Base-by-base conservation (phyloP, 768 basidiomycete species). In the Amanita phalloides region DNA sequence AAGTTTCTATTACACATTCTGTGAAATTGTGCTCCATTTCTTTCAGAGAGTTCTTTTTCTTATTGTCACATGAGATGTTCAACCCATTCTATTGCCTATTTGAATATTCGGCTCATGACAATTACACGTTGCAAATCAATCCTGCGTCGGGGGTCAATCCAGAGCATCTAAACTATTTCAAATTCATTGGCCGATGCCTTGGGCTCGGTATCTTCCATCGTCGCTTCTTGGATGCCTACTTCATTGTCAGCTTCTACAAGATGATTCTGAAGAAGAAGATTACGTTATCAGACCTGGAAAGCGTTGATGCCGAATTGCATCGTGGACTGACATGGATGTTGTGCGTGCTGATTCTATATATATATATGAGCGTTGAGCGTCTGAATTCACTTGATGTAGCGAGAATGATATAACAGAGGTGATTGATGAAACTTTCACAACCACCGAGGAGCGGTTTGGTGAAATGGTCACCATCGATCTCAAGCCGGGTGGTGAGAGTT, bases 61-160 rank as follows among this genome's bases (percentile, higher is more conserved):
- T 99, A 53, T 78, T 99, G 45, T 98, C 95, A 32, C 96, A 99
- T 66, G 96, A 98, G 70, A 98, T 99, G 96, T 98, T 99, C 77
- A 96, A 98, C 68, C 96, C 96, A 21, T 98, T 99, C 78, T 98
- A 99, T 71, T 98, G 96, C 67, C 75, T 99, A 9, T 99, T 99
- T 70, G 96, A 99, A 71, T 99, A 99, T 69, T 98, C 96, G 1
- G 96, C 96, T 17, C 95, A 97, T 71, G 96, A 98, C 76, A 98
- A 99, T 70, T 99, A 99, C 65, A 98, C 96, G 8, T 84, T 99
- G 26, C 96, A 99, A 69, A 98, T 99, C 68, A 98, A 98, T 70
- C 95, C 95, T 10, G 93, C 92, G 8, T 96, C 93, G 32, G 90
- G 90, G 39, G 91, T 99, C 59, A 99, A 99, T 67, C 96, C 96